Evolutionary conservation across 208 protist genomes (phyloP).

Genomic region (Balamuthia mandrillaris): DNA sequence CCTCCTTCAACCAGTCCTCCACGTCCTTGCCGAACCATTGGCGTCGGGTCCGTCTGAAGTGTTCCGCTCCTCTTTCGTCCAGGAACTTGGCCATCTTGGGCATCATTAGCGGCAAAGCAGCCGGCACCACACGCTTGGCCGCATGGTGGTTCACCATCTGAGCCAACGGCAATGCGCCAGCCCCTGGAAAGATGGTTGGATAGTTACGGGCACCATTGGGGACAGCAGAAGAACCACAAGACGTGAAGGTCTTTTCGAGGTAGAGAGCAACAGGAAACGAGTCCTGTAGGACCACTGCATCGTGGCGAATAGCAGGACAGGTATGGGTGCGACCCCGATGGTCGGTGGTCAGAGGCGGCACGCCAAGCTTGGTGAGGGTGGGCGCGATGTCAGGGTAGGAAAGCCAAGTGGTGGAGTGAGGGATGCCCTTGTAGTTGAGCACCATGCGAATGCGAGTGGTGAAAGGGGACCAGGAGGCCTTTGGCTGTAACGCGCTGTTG

Average conservation of each 20-base stretch:
- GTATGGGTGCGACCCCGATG: neutral
- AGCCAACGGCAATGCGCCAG: neutral
- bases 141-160: neutral
- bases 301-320: neutral
- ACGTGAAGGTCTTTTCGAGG: neutral
- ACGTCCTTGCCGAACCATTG: neutral
- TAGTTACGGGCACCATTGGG: neutral
- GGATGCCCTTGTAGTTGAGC: neutral
- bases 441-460: neutral
- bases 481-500: neutral
- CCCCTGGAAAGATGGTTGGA: neutral
- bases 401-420: neutral
- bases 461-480: neutral
- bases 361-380: neutral
- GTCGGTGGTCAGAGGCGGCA: neutral
- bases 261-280: neutral
- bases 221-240: no score
- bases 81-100: neutral
- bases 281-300: neutral
- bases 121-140: neutral
- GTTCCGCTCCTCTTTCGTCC: neutral
- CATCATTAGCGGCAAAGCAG: neutral
- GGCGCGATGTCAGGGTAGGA: neutral
- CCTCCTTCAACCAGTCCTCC: neutral
- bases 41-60: neutral